Evolutionary conservation across 495 filamentous ascomycete genomes (phyloP).

Genomic region (Recurvomyces mirabilis): DNA sequence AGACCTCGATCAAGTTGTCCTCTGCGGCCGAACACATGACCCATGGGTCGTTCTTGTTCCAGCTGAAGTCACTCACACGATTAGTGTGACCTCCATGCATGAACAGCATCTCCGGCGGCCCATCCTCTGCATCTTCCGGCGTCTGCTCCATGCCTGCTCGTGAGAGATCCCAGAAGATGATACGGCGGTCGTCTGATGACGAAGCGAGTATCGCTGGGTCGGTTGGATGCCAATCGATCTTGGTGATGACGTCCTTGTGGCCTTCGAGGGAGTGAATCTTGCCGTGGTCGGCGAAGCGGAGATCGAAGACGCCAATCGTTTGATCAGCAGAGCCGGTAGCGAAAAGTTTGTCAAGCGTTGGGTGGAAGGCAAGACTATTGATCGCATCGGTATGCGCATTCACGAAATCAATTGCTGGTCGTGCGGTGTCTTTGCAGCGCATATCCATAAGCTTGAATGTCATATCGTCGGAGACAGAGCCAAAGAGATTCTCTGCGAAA

Average conservation of each 20-base stretch:
- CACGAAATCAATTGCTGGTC: slow-evolving; percentile 49
- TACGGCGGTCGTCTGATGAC: slow-evolving; percentile 79
- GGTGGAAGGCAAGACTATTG: slow-evolving; percentile 90
- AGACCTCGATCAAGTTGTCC: slow-evolving; percentile 92
- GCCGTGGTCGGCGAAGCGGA: slow-evolving; percentile 61
- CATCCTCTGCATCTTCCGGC: slow-evolving; percentile 92
- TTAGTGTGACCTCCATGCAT: slow-evolving; percentile 99
- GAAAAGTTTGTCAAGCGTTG: slow-evolving; percentile 69
- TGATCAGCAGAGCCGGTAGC: slow-evolving; percentile 93
- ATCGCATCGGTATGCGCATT: slow-evolving; percentile 76
- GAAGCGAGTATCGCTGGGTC: slow-evolving; percentile 81
- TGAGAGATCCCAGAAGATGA: slow-evolving; percentile 94
- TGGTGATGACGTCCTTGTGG: slow-evolving; percentile 80
- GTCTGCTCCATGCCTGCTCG: slow-evolving; percentile 86
- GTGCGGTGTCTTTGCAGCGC: slow-evolving; percentile 47
- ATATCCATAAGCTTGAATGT: slow-evolving; percentile 86
- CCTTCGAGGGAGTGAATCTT: slow-evolving; percentile 72
- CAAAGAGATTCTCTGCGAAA: slow-evolving; percentile 66
- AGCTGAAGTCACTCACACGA: slow-evolving; percentile 89
- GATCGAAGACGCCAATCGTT: slow-evolving; percentile 88
- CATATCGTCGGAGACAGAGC: slow-evolving; percentile 88
- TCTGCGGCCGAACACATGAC: slow-evolving; percentile 87
- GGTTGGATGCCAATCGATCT: slow-evolving; percentile 84
- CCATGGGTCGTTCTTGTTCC: slow-evolving; percentile 95
- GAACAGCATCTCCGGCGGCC: slow-evolving; percentile 91